Conservation (phyloP, 495 filamentous ascomycete genomes). For the Xeromyces bisporus region DNA sequence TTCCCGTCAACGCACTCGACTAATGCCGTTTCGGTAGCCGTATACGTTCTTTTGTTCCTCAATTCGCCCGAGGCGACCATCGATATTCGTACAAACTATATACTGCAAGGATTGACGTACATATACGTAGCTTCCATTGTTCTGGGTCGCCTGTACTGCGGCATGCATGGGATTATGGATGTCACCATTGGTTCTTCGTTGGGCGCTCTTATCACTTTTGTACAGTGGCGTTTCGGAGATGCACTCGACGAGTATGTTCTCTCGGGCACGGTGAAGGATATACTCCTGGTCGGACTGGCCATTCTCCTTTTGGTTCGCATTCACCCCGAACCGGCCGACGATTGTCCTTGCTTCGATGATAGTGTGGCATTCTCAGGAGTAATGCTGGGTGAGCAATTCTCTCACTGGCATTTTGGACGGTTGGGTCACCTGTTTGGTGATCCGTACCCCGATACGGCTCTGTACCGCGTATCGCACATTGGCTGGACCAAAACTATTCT, state of each 20-base stretch:
- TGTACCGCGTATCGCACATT: conserved; percentile 44
- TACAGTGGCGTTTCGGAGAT: conserved; percentile 57
- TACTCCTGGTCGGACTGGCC: conserved; percentile 40
- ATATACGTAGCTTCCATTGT: conserved; percentile 82
- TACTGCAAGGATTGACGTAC: conserved; percentile 51
- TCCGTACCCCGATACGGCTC: conserved; percentile 42
- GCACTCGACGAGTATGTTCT: conserved; percentile 47
- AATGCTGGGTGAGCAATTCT: conserved; percentile 60
- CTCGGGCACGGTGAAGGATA: conserved; percentile 30
- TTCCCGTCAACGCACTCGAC: conserved; percentile 95
- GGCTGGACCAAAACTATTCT: conserved; percentile 42
- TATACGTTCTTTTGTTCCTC: conserved; percentile 60
- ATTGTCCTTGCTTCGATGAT: conserved; percentile 96
- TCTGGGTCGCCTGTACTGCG: conserved; percentile 82
- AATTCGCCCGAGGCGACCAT: conserved; percentile 36
- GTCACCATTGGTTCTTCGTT: conserved; percentile 61
- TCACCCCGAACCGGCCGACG: conserved; percentile 89
- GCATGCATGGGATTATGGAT: conserved; percentile 96
- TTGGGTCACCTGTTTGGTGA: conserved; percentile 37
- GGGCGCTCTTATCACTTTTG: conserved; percentile 46
- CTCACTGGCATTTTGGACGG: conserved; percentile 60
- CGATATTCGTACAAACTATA: conserved; percentile 30
- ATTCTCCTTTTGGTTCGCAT: conserved; percentile 66
- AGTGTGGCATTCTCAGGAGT: conserved; percentile 87
- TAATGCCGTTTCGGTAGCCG: conserved; percentile 85